A percentile compares a stretch with the other conserved stretches of the same genome.
phyloP scores from a whole-genome alignment of 306 rosid genomes.

The Albizia julibrissin region DNA sequence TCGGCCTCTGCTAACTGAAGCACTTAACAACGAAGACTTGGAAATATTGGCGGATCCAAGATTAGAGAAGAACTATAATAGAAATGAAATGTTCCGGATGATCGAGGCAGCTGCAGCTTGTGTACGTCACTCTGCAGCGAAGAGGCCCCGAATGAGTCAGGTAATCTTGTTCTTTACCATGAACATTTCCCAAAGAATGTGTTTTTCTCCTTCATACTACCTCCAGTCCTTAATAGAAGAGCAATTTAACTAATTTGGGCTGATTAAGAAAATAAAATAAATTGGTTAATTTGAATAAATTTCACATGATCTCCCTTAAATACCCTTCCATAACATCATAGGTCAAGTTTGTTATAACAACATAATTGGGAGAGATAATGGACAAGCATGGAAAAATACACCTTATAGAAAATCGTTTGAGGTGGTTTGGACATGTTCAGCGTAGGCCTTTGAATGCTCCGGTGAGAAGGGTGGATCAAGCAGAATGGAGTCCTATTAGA shows the following conservation, averaged over 20 bases:
- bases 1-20: slow-evolving; percentile 71
- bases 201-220: neutral
- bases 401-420: too few relatives aligned
- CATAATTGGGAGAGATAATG: neutral
- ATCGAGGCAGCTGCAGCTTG: slow-evolving; percentile 98
- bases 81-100: slow-evolving; percentile 80
- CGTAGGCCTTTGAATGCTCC: too few relatives aligned
- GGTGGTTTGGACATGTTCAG: too few relatives aligned
- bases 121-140: slow-evolving; percentile 78
- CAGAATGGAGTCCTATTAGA: too few relatives aligned
- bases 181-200: neutral
- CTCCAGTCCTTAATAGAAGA: too few relatives aligned
- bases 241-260: too few relatives aligned
- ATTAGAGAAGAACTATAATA: slow-evolving; percentile 59
- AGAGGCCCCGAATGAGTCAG: slow-evolving; percentile 91
- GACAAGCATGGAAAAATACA: neutral
- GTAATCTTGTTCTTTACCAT: slow-evolving; percentile 38
- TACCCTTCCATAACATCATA: too few relatives aligned
- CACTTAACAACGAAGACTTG: slow-evolving; percentile 63
- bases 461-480: too few relatives aligned
- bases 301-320: too few relatives aligned
- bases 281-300: too few relatives aligned
- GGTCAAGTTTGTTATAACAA: neutral
- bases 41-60: slow-evolving; percentile 69
- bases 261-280: too few relatives aligned